Evolutionary conservation across 129 eudicot genomes (phyloP), one percentile per base, ranked within the genome.

Genomic region (Heracleum sosnowskyi): DNA sequence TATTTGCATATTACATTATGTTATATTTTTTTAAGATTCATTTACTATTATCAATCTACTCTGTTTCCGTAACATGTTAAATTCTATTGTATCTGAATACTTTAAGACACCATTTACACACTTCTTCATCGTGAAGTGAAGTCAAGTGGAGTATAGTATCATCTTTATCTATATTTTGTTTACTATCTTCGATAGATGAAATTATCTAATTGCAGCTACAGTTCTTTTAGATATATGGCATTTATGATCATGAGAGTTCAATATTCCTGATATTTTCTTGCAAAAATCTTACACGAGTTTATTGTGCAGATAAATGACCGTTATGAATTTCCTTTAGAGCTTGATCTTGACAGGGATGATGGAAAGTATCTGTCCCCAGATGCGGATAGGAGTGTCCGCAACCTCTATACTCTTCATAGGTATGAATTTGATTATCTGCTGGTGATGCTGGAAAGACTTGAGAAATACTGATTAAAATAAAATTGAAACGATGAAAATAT

Each of bases 361-460:
- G 97, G 98, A 26, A 93, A 91, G 84, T 93, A 93, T 82, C 76
- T 93, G 66, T 91, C 97, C 28, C 98, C 98, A 29, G 98, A 90
- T 26, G 96, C 98, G 0, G 93, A 91, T 81, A 91, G 90, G 86
- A 91, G 93, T 86, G 97, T 91, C 49, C 91, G 96, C 78, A 95
- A 95, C 79, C 96, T 91, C 55, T 95, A 95, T 79, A 91, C 88
- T 46, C 98, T 94, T 83, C 98, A 95, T 74, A 91, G 97, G 97
- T 94, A 83, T 80, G 53, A 74, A 77, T 47, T 79, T 40, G 64
- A 26, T 74, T 37, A 31, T 22, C 18, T 66, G 24, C 26, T n/a
- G 11, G 16, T 60, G 68, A 60, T 60, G 68, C 68, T 60, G 28
- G 68, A 60, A 26, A 60, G 68, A 60, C 29, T 3, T 26, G 34